Percentiles rank a stretch among this genome's conserved stretches.
Evolutionary conservation across 495 filamentous ascomycete genomes (phyloP).

Genomic region (Chaetomium fimeti): DNA sequence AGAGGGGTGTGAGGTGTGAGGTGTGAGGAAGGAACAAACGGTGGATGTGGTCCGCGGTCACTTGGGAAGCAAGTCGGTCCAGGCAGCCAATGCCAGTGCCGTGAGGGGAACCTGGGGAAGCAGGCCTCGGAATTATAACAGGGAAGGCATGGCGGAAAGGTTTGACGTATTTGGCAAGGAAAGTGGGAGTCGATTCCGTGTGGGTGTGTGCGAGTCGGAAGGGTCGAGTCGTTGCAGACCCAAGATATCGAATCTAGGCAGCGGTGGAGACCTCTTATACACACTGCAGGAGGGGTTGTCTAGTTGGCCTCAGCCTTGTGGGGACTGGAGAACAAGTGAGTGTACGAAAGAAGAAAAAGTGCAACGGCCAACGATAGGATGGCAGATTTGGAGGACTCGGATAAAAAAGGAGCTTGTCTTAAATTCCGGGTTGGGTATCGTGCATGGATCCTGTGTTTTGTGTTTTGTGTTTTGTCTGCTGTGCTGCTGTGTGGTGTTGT

Average conservation of each 20-base stretch:
- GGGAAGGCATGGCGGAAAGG: slow-evolving; percentile 1
- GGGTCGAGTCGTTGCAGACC: neutral
- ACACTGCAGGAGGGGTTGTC: neutral
- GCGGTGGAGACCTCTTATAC: slow-evolving; percentile 11
- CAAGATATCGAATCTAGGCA: slow-evolving; percentile 13
- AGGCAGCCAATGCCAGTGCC: slow-evolving; percentile 24
- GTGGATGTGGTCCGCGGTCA: slow-evolving; percentile 19
- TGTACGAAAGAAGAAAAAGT: neutral
- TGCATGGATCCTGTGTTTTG: too few species aligned
- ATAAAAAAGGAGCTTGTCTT: neutral
- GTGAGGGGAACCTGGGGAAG: slow-evolving; percentile 17
- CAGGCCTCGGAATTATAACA: slow-evolving; percentile 14
- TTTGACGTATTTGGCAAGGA: neutral
- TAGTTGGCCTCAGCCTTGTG: slow-evolving; percentile 20
- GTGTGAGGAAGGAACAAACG: slow-evolving; percentile 6
- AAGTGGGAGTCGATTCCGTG: neutral
- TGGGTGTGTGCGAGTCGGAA: slow-evolving; percentile 10
- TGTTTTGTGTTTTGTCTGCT: too few species aligned
- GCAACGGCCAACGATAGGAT: neutral
- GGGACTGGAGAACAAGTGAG: neutral
- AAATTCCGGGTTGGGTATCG: neutral
- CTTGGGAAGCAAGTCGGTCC: neutral
- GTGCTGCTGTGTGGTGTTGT: too few species aligned
- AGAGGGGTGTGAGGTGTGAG: neutral
- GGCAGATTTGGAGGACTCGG: neutral